Conservation (phyloP, 1,139 yeast species). For the Dujonia santamariae region DNA sequence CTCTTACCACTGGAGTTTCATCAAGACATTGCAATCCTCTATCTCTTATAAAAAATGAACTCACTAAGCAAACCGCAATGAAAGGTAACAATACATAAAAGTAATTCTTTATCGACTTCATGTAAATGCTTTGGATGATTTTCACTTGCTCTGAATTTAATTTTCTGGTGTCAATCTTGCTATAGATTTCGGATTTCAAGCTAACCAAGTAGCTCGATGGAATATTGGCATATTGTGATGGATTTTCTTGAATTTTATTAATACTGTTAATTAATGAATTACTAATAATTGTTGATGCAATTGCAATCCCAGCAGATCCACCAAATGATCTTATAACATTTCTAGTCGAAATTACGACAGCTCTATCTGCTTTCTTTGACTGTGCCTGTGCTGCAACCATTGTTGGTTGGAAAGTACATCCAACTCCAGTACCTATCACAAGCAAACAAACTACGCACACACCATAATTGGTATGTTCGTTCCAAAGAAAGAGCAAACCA, state of each 20-base stretch:
- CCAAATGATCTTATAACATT: slow-evolving; percentile 54
- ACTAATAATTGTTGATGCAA: slow-evolving; percentile 23
- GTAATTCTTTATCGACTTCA: slow-evolving; percentile 34
- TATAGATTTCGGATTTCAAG: slow-evolving; percentile 18
- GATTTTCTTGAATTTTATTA: slow-evolving; percentile 11
- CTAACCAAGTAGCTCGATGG: slow-evolving; percentile 15
- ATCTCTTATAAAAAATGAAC: slow-evolving; percentile 36
- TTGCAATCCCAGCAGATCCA: slow-evolving; percentile 41
- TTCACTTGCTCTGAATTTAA: slow-evolving; percentile 20
- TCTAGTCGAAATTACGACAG: slow-evolving; percentile 54
- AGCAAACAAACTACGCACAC: slow-evolving; percentile 32
- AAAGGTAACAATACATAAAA: slow-evolving; percentile 41
- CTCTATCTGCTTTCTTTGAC: slow-evolving; percentile 47
- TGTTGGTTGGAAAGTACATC: slow-evolving; percentile 32
- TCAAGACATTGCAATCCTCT: slow-evolving; percentile 38
- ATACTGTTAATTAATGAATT: slow-evolving; percentile 13
- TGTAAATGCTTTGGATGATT: slow-evolving; percentile 27
- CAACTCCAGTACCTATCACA: slow-evolving; percentile 45
- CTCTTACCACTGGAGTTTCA: slow-evolving; percentile 18
- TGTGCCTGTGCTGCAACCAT: slow-evolving; percentile 57
- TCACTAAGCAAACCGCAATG: slow-evolving; percentile 34
- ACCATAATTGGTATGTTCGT: slow-evolving; percentile 26
- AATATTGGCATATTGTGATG: slow-evolving; percentile 5
- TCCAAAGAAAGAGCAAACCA: slow-evolving; percentile 36
- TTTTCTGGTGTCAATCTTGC: slow-evolving; percentile 13